phyloP scores from a whole-genome alignment of 345 rosid genomes.

The Garcia nutans region DNA sequence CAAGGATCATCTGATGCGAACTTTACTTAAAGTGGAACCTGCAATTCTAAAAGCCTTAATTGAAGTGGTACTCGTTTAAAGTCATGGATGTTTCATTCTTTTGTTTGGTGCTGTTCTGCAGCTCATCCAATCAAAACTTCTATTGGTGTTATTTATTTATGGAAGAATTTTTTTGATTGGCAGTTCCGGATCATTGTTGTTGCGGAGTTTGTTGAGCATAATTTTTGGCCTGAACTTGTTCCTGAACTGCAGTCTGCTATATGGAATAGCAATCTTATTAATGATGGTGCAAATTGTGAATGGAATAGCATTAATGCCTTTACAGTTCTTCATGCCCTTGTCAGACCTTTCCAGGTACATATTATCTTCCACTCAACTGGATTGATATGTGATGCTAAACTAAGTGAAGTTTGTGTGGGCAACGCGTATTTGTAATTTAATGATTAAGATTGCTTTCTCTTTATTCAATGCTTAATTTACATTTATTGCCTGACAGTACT shows the following conservation, averaged over 20 bases:
- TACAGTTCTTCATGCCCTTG: constrained; percentile 56
- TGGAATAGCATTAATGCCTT: constrained; percentile 64
- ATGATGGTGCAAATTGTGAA: constrained; percentile 29
- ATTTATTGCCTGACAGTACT: constrained; percentile 49
- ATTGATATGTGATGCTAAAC: not conserved
- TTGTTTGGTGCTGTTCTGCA: not conserved
- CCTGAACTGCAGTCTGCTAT: constrained; percentile 58
- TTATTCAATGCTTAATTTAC: not conserved
- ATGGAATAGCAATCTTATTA: constrained; percentile 52
- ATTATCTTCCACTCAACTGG: not conserved
- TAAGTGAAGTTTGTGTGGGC: not conserved
- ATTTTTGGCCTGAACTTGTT: constrained; percentile 80
- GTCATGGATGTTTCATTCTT: not conserved
- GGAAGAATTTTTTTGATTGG: constrained; percentile 14
- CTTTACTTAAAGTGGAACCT: constrained; percentile 57
- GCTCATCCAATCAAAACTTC: not conserved
- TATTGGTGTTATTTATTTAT: constrained; percentile 3
- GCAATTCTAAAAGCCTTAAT: constrained; percentile 69
- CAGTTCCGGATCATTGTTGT: constrained; percentile 63
- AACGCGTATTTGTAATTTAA: not conserved
- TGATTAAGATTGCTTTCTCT: not conserved
- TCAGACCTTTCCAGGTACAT: constrained; percentile 82
- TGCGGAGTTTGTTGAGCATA: constrained; percentile 63
- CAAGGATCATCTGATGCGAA: constrained; percentile 66
- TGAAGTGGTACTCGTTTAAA: constrained; percentile 56